Base-by-base conservation (phyloP, 2,329 filamentous ascomycete genomes). In the Talaromyces sp. region DNA sequence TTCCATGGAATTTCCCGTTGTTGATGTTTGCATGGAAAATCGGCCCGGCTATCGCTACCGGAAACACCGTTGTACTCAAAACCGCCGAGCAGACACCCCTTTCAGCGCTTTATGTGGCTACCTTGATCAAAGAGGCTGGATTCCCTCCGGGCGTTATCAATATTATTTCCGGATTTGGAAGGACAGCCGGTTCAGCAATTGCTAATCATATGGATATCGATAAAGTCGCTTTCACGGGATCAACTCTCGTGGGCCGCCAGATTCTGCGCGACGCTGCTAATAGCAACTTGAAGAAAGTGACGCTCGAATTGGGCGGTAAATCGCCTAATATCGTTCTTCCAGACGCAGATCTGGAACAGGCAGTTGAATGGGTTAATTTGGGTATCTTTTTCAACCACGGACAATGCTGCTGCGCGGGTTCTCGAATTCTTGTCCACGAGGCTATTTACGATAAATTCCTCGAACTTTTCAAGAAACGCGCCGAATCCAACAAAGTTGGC, bases 11-110 rank as follows among this genome's bases (percentile, higher is more conserved):
- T 85, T 94, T 93, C 83, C 91, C 91, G 13, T 80, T 94, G 54
- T 86, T 93, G 76, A 94, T 94, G 91, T 86, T 84, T 89, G 72
- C 91, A 61, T 96, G 92, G 92, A 96, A 96, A 86, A 83, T 94
- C 1, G 91, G 89, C 19, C 91, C 91, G 22, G 88, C 88, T n/a
- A 70, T 90, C n/a, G 86, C 86, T 3, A 81, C 83, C 62, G 87
- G 86, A 64, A 89, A 89, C 74, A 85, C 85, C 2, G 77, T 90
- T 17, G 80, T 90, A 31, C 76, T 90, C 40, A 90, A 90, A 79
- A 83, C 87, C 5, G 86, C 88, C 8, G 88, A 90, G 73, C 87
- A 89, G 77, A 89, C 88, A 0, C 88, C 88, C 1, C 79, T 90
- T 3, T 88, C 85, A 74, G 93, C 91, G 78, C 82, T 86, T 63